Evolutionary conservation across 805 yeast genomes (phyloP), one percentile per base, ranked within the genome.

Genomic region (Cyberlindnera petersonii): DNA sequence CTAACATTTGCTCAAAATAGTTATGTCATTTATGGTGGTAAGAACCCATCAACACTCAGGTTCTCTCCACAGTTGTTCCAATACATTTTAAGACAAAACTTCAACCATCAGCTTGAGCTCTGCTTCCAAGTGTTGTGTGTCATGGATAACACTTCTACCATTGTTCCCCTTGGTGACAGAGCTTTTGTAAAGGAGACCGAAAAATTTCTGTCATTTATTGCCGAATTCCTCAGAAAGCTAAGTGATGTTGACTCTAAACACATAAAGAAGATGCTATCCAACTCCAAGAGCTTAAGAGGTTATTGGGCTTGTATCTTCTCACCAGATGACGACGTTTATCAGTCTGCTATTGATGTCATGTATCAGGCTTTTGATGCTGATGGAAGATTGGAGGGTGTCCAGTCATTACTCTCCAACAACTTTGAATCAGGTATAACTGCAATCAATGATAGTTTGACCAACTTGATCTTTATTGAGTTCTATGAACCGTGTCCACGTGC

Each of bases 331-430:
- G 63, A 61, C 14, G 60, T 82, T 4, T 82, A 79, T 43, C 87
- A 86, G 53, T 71, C 81, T 1, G 82, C 89, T 1, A 71, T 84
- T 6, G 82, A 82, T 45, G 68, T 86, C 16, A 57, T 88, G 4
- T 82, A 83, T 51, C 91, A 85, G 48, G 76, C 85, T 0, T 83
- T 76, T 58, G 94, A 87, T 57, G 85, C 80, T 11, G 79, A 77
- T 39, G 96, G 89, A 14, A 72, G 96, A 52, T 62, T 76, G 24
- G 95, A 85, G 58, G 86, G 88, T 24, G 68, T 86, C n/a, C 74
- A 69, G 33, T 71, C 69, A 4, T 55, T 80, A 26, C 60, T 88
- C 19, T 58, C 60, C 9, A 53, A 62, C 8, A 67, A 74, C 39
- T 55, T 80, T 11, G 52, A 60, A 3, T 55, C 63, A 7, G 71